Conservation (phyloP, 2,329 filamentous ascomycete species). For the Sarocladiaceae sp. region DNA sequence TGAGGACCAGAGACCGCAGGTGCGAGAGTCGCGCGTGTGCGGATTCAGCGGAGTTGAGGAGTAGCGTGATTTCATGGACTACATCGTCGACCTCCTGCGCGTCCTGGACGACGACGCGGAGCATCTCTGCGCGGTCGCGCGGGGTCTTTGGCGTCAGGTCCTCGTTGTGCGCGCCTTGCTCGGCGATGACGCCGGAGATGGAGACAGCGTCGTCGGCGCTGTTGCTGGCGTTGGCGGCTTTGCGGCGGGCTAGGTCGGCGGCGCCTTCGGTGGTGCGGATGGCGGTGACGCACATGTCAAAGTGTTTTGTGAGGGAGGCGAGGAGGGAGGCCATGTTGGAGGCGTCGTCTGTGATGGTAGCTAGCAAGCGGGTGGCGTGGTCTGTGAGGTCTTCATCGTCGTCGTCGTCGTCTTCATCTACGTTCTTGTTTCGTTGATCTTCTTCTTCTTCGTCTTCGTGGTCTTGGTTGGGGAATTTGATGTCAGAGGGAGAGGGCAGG, state of each 20-base stretch:
- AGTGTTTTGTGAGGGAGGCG: constrained; percentile 76
- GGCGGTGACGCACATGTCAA: constrained; percentile 87
- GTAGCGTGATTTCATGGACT: constrained; percentile 65
- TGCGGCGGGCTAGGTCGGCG: constrained; percentile 60
- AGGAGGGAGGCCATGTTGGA: constrained; percentile 77
- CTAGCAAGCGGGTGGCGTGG: constrained; percentile 48
- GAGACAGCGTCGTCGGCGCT: constrained; percentile 47
- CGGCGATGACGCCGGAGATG: constrained; percentile 60
- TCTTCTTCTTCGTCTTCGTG: constrained; percentile 15
- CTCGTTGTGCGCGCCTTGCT: constrained; percentile 44
- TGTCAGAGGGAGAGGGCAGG: constrained; percentile 16
- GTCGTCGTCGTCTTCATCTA: constrained; percentile 10
- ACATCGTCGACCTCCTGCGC: constrained; percentile 60
- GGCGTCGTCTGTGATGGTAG: constrained; percentile 63
- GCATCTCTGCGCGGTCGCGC: constrained; percentile 74
- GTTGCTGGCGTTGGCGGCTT: constrained; percentile 41
- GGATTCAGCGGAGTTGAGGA: constrained; percentile 69
- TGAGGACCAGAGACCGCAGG: constrained; percentile 46
- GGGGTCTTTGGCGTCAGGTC: constrained; percentile 64
- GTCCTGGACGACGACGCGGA: constrained; percentile 71
- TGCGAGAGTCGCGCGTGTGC: constrained; percentile 58
- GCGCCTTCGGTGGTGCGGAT: constrained; percentile 85
- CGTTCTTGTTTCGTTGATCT: constrained; percentile 20
- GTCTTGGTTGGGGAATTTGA: constrained; percentile 24
- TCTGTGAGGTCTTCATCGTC: constrained; percentile 21